Conservation (phyloP, 345 rosid genomes). For the Populus ilicifolia region DNA sequence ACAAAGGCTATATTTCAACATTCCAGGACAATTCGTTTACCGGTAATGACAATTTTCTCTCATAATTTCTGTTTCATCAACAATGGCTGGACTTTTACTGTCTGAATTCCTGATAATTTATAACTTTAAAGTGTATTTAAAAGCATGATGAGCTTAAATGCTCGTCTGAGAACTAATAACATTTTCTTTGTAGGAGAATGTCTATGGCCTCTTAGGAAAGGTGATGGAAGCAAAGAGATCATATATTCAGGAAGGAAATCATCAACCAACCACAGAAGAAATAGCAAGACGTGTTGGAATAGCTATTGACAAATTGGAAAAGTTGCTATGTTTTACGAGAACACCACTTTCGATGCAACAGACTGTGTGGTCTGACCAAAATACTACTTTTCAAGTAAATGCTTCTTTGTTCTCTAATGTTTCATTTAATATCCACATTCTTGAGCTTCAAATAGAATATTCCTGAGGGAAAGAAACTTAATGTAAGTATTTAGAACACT, state of each 20-base stretch:
- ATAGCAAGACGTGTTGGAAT: slow-evolving; percentile 67
- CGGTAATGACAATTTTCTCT: slow-evolving; percentile 46
- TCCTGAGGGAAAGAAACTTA: background rate
- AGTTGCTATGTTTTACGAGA: slow-evolving; percentile 45
- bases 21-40: slow-evolving; percentile 78
- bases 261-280: slow-evolving; percentile 54
- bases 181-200: slow-evolving; percentile 45
- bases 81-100: background rate
- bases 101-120: background rate
- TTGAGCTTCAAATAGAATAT: background rate
- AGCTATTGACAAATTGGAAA: slow-evolving; percentile 55
- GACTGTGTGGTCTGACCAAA: slow-evolving; percentile 71
- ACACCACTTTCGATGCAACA: slow-evolving; percentile 69
- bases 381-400: slow-evolving; percentile 69
- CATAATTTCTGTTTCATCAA: background rate
- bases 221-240: slow-evolving; percentile 60
- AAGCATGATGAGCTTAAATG: background rate
- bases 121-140: background rate
- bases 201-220: slow-evolving; percentile 50
- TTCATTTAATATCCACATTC: background rate
- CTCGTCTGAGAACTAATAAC: background rate
- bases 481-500: background rate
- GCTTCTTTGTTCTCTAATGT: background rate
- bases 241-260: slow-evolving; percentile 55
- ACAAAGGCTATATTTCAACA: slow-evolving; percentile 72